phyloP scores from a whole-genome alignment of 2,329 filamentous ascomycete genomes.

The Epichloe coenophiala region DNA sequence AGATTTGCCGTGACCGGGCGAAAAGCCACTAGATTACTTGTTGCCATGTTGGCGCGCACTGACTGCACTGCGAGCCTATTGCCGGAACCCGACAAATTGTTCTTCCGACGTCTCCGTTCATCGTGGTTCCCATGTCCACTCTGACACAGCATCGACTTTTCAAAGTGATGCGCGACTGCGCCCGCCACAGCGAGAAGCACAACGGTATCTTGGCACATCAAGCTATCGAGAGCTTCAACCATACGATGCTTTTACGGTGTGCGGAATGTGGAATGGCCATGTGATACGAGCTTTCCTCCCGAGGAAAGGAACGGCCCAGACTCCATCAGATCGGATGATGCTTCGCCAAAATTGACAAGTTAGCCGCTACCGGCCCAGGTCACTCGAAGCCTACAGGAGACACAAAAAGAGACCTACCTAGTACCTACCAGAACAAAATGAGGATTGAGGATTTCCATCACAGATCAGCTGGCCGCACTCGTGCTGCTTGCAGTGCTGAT shows the following conservation, averaged over 20 bases:
- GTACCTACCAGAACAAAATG: constrained; percentile 19
- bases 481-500: constrained; percentile 64
- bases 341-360: background rate
- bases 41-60: background rate
- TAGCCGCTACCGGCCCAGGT: background rate
- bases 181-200: background rate
- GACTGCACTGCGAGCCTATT: background rate
- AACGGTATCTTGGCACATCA: background rate
- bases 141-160: background rate
- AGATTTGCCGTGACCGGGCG: background rate
- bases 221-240: background rate
- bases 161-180: background rate
- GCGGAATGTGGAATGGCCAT: background rate
- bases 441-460: constrained; percentile 82
- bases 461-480: constrained; percentile 71
- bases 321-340: constrained; percentile 1
- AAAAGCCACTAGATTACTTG: background rate
- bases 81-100: background rate
- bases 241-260: background rate
- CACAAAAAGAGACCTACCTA: background rate
- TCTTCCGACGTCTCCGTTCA: background rate
- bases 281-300: background rate
- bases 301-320: background rate
- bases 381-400: background rate
- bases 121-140: background rate